A percentile compares a stretch with the other conserved stretches of the same genome.
These are phyloP conservation scores for Solanum chmielewskii DNA, from an alignment of 257 asterid species.

Conservation along the genomic window DNA sequence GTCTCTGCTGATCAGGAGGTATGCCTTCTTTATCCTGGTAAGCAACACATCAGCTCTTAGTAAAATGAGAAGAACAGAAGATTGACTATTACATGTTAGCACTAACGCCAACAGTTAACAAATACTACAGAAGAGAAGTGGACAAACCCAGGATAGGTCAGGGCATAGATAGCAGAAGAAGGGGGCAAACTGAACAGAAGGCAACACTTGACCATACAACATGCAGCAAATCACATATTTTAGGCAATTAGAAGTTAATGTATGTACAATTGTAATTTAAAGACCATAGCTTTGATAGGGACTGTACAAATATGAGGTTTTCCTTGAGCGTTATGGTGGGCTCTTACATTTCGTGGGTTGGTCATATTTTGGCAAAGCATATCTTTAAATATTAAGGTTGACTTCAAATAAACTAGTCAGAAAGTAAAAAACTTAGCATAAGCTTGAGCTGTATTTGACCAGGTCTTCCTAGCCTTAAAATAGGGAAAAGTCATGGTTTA, in stretches of 20 bases:
- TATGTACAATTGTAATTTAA: neutral
- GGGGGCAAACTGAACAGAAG: neutral
- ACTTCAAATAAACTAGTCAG: neutral
- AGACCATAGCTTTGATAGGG: neutral
- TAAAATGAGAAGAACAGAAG: neutral
- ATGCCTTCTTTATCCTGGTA: constrained; percentile 81
- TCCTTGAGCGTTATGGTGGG: neutral
- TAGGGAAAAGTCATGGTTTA: neutral
- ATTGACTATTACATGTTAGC: neutral
- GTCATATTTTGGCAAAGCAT: neutral
- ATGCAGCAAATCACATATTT: neutral
- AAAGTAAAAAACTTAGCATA: neutral
- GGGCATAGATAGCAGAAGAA: neutral
- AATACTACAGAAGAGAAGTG: neutral
- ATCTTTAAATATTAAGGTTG: neutral
- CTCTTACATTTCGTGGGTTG: neutral
- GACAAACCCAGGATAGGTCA: neutral
- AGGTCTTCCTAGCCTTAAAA: neutral
- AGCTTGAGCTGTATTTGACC: neutral
- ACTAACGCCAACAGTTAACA: neutral
- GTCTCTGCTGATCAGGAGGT: constrained; percentile 69
- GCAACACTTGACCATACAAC: neutral
- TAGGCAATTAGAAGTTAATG: neutral
- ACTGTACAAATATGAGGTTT: neutral
- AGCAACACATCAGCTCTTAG: neutral